These are phyloP conservation scores for Haplosporangium gracile DNA, from an alignment of 192 early-diverging fungal species.

Conservation along the genomic window DNA sequence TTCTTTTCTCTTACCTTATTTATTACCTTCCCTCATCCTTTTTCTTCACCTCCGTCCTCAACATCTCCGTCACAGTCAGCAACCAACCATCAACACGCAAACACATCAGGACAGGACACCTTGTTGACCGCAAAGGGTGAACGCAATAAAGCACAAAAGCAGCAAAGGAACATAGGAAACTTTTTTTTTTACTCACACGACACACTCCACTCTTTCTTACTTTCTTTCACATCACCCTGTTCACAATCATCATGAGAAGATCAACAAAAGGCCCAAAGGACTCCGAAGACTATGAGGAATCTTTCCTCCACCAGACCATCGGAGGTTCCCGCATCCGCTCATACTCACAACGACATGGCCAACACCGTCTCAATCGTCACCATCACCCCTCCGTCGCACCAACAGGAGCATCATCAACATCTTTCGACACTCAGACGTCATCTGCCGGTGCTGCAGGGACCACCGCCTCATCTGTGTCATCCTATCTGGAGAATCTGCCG, in stretches of 20 bases:
- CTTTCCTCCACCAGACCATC: conserved; percentile 39
- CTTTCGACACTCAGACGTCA: conserved; percentile 7
- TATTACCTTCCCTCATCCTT: no score
- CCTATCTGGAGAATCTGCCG: conserved; percentile 45
- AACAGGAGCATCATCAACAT: conserved; percentile 10
- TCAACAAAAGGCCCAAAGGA: conserved; percentile 25
- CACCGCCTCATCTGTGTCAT: conserved; percentile 35
- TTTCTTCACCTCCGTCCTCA: no score
- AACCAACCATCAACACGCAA: no score
- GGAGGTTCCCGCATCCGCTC: conserved; percentile 42
- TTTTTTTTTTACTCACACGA: no score
- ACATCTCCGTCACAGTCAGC: no score
- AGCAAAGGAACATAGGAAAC: not conserved
- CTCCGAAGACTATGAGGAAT: conserved; percentile 25
- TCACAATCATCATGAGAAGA: conserved; percentile 14
- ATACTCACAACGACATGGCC: conserved; percentile 25
- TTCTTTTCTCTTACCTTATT: no score
- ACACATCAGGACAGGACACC: no score
- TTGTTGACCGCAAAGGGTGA: not conserved
- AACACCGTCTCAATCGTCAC: conserved; percentile 31
- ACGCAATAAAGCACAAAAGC: not conserved
- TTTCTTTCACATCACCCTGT: not conserved
- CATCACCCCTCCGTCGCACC: not conserved
- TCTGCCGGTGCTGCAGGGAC: conserved; percentile 19
- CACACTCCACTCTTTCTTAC: not conserved